Base-by-base conservation (phyloP, 2,329 filamentous ascomycete genomes). In the Penicillium sp. region DNA sequence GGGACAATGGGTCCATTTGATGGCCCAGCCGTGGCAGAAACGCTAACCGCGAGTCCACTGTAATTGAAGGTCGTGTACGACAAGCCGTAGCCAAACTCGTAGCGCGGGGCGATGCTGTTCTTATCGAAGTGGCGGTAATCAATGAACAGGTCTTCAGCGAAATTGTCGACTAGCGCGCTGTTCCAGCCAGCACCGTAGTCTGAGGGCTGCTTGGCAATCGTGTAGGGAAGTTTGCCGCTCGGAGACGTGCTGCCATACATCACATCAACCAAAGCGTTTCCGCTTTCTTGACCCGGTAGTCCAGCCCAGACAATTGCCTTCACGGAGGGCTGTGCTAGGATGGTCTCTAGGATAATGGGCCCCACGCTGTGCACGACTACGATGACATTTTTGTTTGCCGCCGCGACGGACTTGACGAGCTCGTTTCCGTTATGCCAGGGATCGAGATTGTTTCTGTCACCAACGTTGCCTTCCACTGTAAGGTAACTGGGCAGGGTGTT, bases 351-450 rank as follows among this genome's bases (percentile, higher is more conserved):
- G 0, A 86, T 73, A 3, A 86, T 77, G 5, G 81, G 76, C 0
- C 86, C 86, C 4, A 84, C 83, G 29, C 86, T 87, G 69, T 89
- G 85, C 2, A 87, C 76, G 1, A 88, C 76, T 0, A 88, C 86
- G 31, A 89, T 78, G 2, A 85, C 87, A 57, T 84, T 86, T 57
- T 77, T 79, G 72, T 83, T 88, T 20, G 75, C 75, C 6, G 77
- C 73, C 0, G 86, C 85, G 1, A 88, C 83, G 43, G 80, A 76
- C 3, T 74, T 72, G 50, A 88, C 74, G 5, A 79, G 71, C 1
- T 70, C 71, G 51, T 78, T 76, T 20, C 74, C 75, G 26, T 76
- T 74, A 59, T 72, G 68, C 78, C 78, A 81, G 18, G 77, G 74
- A 40, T 79, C 73, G 16, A 81, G 70, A 60, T 80, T 74, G 56